Evolutionary conservation across 1,284 basidiomycete species (phyloP).

Genomic region (Puccinia novopanici): DNA sequence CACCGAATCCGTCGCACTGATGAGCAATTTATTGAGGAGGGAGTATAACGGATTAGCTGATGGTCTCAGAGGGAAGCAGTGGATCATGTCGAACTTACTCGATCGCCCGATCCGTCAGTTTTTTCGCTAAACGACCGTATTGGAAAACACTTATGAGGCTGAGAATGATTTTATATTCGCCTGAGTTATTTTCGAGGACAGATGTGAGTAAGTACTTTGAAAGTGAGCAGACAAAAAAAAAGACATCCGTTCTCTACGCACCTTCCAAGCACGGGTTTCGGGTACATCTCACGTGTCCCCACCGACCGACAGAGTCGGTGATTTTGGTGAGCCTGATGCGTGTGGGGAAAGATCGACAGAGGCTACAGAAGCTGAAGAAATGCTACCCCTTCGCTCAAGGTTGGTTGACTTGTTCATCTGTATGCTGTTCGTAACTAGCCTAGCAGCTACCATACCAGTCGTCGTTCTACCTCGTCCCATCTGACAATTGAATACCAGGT

Average conservation of each 20-base stretch:
- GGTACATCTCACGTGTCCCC: conserved; percentile 61
- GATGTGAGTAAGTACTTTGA: conserved; percentile 55
- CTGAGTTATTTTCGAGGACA: conserved; percentile 62
- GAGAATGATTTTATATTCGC: conserved; percentile 95
- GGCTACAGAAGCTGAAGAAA: conserved; percentile 40
- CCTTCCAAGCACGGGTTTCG: conserved; percentile 85
- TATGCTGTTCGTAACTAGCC: conserved; percentile 77
- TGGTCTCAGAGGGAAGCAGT: conserved; percentile 67
- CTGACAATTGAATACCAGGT: conserved; percentile 85
- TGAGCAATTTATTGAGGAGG: neutral
- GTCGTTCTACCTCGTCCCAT: conserved; percentile 74
- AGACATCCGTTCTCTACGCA: conserved; percentile 57
- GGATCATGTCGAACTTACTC: conserved; percentile 67
- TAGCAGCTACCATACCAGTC: conserved; percentile 78
- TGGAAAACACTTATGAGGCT: conserved; percentile 87
- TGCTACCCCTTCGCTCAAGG: conserved; percentile 62
- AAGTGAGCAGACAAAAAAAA: neutral
- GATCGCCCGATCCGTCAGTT: conserved; percentile 81
- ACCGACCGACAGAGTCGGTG: conserved; percentile 33
- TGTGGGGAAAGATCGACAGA: conserved; percentile 59
- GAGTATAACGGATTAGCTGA: neutral
- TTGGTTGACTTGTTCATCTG: conserved; percentile 57
- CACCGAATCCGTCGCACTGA: conserved; percentile 51
- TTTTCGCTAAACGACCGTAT: conserved; percentile 88
- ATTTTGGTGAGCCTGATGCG: conserved; percentile 65